Evolutionary conservation across 2,329 filamentous ascomycete species (phyloP).

Genomic region (Aureobasidium sp.): DNA sequence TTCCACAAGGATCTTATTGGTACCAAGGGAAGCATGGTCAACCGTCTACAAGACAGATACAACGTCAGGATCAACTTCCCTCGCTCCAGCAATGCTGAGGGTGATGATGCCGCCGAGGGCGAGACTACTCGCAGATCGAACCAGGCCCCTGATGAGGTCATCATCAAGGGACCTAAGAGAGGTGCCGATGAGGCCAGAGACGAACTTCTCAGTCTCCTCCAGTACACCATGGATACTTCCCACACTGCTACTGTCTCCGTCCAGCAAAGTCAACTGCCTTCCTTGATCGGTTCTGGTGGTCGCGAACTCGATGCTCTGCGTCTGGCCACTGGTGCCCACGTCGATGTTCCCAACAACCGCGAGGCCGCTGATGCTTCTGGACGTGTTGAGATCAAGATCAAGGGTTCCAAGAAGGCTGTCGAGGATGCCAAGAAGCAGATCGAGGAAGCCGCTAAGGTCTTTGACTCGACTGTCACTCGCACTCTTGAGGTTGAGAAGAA

Average conservation of each 20-base stretch:
- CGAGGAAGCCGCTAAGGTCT: conserved; percentile 76
- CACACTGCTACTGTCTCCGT: conserved; percentile 73
- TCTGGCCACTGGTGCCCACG: conserved; percentile 74
- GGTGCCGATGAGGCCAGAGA: conserved; percentile 88
- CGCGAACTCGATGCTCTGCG: conserved; percentile 86
- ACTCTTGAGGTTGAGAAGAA: conserved; percentile 90
- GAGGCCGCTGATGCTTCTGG: conserved; percentile 59
- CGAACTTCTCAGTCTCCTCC: conserved; percentile 79
- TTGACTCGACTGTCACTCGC: conserved; percentile 81
- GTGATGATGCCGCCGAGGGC: conserved; percentile 67
- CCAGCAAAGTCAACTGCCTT: conserved; percentile 87
- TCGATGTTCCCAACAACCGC: conserved; percentile 79
- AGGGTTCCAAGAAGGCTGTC: conserved; percentile 86
- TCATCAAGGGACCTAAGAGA: conserved; percentile 83
- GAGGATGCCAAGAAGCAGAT: conserved; percentile 86
- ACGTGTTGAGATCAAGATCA: conserved; percentile 79
- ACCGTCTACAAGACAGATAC: conserved; percentile 86
- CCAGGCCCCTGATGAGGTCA: conserved; percentile 81
- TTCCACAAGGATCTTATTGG: conserved; percentile 94
- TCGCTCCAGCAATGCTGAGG: conserved; percentile 46
- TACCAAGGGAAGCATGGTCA: conserved; percentile 77
- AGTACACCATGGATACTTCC: conserved; percentile 86
- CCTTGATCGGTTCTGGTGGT: conserved; percentile 84
- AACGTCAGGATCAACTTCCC: conserved; percentile 95
- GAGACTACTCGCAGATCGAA: conserved; percentile 59